Evolutionary conservation across 768 basidiomycete species (phyloP), one percentile per base, ranked within the genome.

Genomic region (Ephemerocybe angulata): DNA sequence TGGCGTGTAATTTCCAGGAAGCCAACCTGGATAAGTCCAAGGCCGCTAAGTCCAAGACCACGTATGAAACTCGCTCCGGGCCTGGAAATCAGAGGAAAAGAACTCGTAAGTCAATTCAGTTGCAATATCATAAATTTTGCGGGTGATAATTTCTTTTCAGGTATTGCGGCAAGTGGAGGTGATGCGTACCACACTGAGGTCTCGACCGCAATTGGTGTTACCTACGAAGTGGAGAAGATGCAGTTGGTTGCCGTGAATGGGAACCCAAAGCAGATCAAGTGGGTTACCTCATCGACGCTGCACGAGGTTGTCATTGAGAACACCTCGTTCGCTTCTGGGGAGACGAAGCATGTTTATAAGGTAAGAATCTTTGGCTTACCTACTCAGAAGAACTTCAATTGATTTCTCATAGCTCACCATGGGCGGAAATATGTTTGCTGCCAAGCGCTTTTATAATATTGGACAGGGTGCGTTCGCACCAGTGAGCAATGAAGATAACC

Each of bases 391-490:
- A 7, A 7, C 21, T 13, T 42, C 11, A 7, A 21, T 19, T 42
- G 41, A 42, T 12, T 42, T 12, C 11, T 44, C 15, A 22, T 28
- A 48, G 46, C 27, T 48, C 25, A 24, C 17, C 46, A 48, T 48
- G 2, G 22, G 15, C 12, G 29, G 17, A n/a, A 29, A 13, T 17
- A 15, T 1, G 11, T 37, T 35, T 15, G 33, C 50, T 4, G 50
- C 50, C 17, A 51, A 51, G 22, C 13, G 50, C 33, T 51, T 51
- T 27, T 51, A 51, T 19, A n/a, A 51, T 19, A 28, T 51, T 40
- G 50, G 50, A 12, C 11, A 24, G 3, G 19, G 21, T 4, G 27
- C 15, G 15, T 15, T 25, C 21, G 10, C 15, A 22, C 1, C 25
- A 4, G 25, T 19, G 4, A 15, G 4, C 13, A 29, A 49, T 5